Base-by-base conservation (phyloP, 2,329 filamentous ascomycete species). In the Colletotrichum camelliae region DNA sequence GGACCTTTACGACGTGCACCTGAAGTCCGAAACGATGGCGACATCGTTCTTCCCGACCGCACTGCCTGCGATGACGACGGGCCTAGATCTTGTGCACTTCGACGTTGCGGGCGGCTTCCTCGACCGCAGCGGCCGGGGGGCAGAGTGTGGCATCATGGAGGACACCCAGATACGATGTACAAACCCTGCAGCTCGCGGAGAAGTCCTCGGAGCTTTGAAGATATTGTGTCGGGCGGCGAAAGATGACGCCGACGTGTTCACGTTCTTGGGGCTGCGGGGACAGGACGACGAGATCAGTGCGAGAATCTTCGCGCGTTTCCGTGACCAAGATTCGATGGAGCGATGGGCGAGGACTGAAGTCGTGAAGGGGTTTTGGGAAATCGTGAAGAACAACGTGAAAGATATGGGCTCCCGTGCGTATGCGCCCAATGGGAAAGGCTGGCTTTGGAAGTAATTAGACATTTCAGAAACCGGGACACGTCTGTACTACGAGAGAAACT, bases 71-170 rank as follows among this genome's bases (percentile, higher is more conserved):
- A 80, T 81, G 79, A 76, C 78, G 4, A 81, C 79, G 3, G 79
- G 79, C 2, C 74, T 81, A 1, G 79, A 80, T 58, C 77, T 80
- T 12, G 78, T 78, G 24, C 79, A 81, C 60, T 79, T 73, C 39
- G 62, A 62, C 5, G 78, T 78, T 8, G 77, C 78, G 7, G 80
- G 77, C 8, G 79, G 79, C 7, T 80, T 80, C 33, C 77, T 81
- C 9, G 80, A 80, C 68, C 58, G 77, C 13, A 69, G 70, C 21
- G 77, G 77, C 7, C 16, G 68, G 6, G 77, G 70, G 75, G 77
- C 39, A 2, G 79, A 81, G 68, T 81, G 79, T 52, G 77, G 74
- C 21, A 72, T 81, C 21, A 81, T 81, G 66, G 77, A 80, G 29
- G 79, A 80, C 43, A 69, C 78, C 1, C 77, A 79, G 70, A 77